Base-by-base conservation (phyloP, 2,329 filamentous ascomycete species). In the Teratosphaeria destructans region DNA sequence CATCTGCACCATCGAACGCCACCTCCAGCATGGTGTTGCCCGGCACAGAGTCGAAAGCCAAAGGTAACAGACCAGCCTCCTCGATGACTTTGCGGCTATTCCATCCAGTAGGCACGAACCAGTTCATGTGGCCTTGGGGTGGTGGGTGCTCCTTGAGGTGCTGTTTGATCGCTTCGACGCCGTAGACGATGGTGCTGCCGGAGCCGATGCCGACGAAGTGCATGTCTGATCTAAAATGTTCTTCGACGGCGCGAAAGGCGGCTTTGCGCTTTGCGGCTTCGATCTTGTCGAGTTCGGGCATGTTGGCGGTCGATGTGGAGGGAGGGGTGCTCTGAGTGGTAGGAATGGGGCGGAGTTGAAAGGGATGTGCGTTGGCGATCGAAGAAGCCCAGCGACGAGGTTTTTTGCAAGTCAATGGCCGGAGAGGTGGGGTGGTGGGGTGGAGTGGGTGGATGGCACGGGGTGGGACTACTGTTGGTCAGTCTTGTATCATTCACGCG, bases 1-100 rank as follows among this genome's bases (percentile, higher is more conserved):
- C 94, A 73, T 99, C 94, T 3, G 94, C 94, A 58, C 94, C 94
- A 71, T 99, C 94, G 72, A 99, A 99, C 56, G 89, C 89, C 19
- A 97, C 88, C 69, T 97, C 93, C 32, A 99, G 81, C 71, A 85
- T 71, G 16, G 77, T 77, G 58, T 81, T 79, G 49, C 79, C 72
- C 0, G 88, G 87, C 16, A 95, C 78, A 61, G 87, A 84, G 69
- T 93, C 88, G 68, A 95, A 89, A 65, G 85, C 85, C 58, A 91
- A 84, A 12, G 94, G 85, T 27, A 82, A 84, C 59, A 97, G 79
- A 2, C 90, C 89, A 23, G 90, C 89, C 55, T 81, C 78, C 62
- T 90, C 82, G 70, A 99, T 95, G 57, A 96, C 84, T 68, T 91
- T 87, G 66, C 90, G 90, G 52, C 88, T 94, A 72, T 96, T 91